Conservation (phyloP, 192 early-diverging fungal species). For the Thamnidium elegans region DNA sequence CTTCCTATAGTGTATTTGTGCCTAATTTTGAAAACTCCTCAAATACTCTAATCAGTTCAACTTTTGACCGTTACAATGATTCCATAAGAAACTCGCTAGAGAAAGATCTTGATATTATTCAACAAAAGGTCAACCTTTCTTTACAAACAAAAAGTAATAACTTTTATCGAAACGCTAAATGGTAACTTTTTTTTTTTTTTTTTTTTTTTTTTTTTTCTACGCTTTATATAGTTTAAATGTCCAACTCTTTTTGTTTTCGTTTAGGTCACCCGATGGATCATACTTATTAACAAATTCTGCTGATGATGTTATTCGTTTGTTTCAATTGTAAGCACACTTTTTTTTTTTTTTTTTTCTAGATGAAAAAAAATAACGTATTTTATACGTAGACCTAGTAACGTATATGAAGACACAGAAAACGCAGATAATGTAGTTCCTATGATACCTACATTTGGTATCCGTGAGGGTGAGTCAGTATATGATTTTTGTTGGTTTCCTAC, state of each 20-base stretch:
- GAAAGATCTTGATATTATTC: background rate
- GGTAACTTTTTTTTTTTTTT: constrained; percentile 50
- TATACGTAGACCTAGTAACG: constrained; percentile 5
- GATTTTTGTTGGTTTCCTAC: constrained; percentile 65
- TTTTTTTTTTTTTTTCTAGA: constrained; percentile 11
- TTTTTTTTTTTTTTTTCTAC: background rate
- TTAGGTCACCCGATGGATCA: constrained; percentile 68
- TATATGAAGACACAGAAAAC: constrained; percentile 1
- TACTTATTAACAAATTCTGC: constrained; percentile 61
- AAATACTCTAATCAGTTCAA: background rate
- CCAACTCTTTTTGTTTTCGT: background rate
- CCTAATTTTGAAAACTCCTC: background rate
- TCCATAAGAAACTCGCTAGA: background rate
- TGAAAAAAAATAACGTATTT: too few relatives aligned
- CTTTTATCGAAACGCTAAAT: constrained; percentile 60
- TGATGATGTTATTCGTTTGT: constrained; percentile 58
- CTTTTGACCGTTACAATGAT: background rate
- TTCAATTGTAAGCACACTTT: constrained; percentile 40
- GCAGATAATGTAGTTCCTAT: background rate
- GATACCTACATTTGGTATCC: constrained; percentile 25
- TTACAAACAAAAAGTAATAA: constrained; percentile 31
- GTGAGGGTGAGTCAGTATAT: constrained; percentile 54
- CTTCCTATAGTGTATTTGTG: constrained; percentile 6
- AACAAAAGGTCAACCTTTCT: background rate
- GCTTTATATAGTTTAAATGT: background rate